phyloP scores from a whole-genome alignment of 371 early-diverging fungal species.

The Sanchytrium tribonematis region DNA sequence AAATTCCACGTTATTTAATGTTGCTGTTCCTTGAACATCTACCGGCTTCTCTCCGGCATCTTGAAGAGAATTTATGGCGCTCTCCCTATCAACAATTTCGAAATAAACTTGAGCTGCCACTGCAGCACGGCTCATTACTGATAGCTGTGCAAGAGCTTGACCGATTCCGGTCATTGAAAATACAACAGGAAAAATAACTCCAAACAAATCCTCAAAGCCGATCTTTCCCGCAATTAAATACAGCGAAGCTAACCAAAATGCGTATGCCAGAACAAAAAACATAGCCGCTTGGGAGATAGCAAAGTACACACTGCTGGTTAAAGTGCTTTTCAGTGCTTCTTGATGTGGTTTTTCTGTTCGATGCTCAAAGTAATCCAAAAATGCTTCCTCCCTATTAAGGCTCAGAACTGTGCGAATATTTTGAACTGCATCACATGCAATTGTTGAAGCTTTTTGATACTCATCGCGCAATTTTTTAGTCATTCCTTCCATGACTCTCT shows the following conservation, averaged over 20 bases:
- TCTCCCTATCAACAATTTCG: background rate
- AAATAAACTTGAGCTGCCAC: background rate
- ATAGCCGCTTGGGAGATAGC: constrained; percentile 33
- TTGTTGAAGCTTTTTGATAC: constrained; percentile 35
- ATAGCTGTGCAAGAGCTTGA: constrained; percentile 6
- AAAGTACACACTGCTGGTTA: constrained; percentile 26
- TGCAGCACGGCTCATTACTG: constrained; percentile 7
- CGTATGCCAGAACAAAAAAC: constrained; percentile 22
- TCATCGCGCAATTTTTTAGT: constrained; percentile 24
- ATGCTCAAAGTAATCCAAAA: constrained; percentile 25
- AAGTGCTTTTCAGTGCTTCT: constrained; percentile 6
- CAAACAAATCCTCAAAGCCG: constrained; percentile 1
- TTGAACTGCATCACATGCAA: constrained; percentile 52
- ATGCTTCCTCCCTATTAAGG: constrained; percentile 40
- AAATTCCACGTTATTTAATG: background rate
- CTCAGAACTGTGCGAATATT: constrained; percentile 64
- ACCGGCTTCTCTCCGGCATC: background rate
- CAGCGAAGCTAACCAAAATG: background rate
- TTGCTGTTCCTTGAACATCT: background rate
- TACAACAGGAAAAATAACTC: constrained; percentile 1
- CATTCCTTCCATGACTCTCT: constrained; percentile 15
- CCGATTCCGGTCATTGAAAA: constrained; percentile 5
- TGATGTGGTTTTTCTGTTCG: constrained; percentile 3
- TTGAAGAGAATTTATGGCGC: background rate
- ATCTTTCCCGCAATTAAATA: background rate